A percentile compares a stretch with the other conserved stretches of the same genome.
Evolutionary conservation across 495 filamentous ascomycete species (phyloP).

Genomic region (Massariosphaeria phaeospora): DNA sequence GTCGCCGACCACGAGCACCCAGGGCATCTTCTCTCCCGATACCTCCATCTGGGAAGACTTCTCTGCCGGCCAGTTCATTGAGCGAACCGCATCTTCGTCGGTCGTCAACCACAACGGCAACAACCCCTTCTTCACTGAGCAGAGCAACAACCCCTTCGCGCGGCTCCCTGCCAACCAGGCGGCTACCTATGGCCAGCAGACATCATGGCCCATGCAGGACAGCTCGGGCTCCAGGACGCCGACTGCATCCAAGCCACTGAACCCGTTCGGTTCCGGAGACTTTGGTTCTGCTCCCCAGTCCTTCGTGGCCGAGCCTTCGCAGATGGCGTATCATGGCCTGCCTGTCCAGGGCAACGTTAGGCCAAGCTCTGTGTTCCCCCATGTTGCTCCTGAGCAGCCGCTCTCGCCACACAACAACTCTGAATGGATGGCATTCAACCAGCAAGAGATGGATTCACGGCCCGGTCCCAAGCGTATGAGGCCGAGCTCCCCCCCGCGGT

Average conservation of each 20-base stretch:
- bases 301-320: slow-evolving; percentile 42
- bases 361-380: slow-evolving; percentile 33
- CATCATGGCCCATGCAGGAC: slow-evolving; percentile 37
- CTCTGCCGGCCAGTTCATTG: slow-evolving; percentile 31
- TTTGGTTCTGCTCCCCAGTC: slow-evolving; percentile 43
- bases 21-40: slow-evolving; percentile 34
- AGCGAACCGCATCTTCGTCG: slow-evolving; percentile 28
- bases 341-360: slow-evolving; percentile 32
- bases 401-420: slow-evolving; percentile 60
- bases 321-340: slow-evolving; percentile 38
- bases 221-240: slow-evolving; percentile 43
- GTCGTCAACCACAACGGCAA: slow-evolving; percentile 27
- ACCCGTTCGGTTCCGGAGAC: slow-evolving; percentile 35
- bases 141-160: slow-evolving; percentile 49
- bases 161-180: slow-evolving; percentile 44
- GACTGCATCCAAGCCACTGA: slow-evolving; percentile 35
- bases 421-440: slow-evolving; percentile 52
- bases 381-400: slow-evolving; percentile 44
- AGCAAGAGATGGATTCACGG: slow-evolving; percentile 50
- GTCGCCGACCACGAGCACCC: slow-evolving; percentile 35
- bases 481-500: slow-evolving; percentile 68
- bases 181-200: slow-evolving; percentile 44
- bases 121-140: slow-evolving; percentile 37
- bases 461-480: slow-evolving; percentile 67
- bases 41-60: slow-evolving; percentile 38